phyloP scores from a whole-genome alignment of 148 eudicot species.

The Talinum fruticosum region DNA sequence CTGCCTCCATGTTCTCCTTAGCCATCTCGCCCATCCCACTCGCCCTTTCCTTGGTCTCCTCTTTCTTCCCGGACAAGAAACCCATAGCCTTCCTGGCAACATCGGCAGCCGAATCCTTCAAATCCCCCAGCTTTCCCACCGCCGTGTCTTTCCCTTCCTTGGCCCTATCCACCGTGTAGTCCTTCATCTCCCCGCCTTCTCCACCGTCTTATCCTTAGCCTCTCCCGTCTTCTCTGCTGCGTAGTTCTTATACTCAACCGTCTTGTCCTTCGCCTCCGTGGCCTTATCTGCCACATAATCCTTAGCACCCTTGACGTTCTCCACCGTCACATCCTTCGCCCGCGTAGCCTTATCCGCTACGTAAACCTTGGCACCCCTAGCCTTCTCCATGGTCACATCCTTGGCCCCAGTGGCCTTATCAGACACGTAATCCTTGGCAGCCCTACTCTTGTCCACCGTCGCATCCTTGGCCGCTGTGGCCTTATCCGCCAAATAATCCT shows the following conservation, averaged over 20 bases:
- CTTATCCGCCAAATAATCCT: conserved; percentile 29
- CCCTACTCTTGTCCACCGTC: conserved; percentile 26
- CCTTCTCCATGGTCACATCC: conserved; percentile 24
- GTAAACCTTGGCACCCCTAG: conserved; percentile 9
- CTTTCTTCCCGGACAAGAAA: conserved; percentile 25
- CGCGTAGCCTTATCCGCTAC: conserved; percentile 29
- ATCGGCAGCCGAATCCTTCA: conserved; percentile 26
- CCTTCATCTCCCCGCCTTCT: conserved; percentile 14
- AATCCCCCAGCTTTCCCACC: conserved; percentile 21
- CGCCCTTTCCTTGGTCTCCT: conserved; percentile 30
- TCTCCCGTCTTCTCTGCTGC: not conserved
- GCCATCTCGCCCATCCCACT: conserved; percentile 26
- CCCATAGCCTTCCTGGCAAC: conserved; percentile 34
- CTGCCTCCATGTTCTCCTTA: conserved; percentile 6
- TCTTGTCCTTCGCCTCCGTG: not conserved
- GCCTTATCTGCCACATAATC: conserved; percentile 4
- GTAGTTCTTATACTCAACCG: conserved; percentile 7
- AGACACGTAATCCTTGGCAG: conserved; percentile 23
- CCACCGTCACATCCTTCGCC: not conserved
- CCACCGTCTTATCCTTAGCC: not conserved
- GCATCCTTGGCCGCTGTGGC: conserved; percentile 24
- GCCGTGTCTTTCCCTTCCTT: conserved; percentile 17
- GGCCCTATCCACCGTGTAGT: conserved; percentile 29
- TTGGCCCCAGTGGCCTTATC: conserved; percentile 29
- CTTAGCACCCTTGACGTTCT: not conserved